Conservation (phyloP, 495 filamentous ascomycete genomes). For the Aspergillus nidulans region DNA sequence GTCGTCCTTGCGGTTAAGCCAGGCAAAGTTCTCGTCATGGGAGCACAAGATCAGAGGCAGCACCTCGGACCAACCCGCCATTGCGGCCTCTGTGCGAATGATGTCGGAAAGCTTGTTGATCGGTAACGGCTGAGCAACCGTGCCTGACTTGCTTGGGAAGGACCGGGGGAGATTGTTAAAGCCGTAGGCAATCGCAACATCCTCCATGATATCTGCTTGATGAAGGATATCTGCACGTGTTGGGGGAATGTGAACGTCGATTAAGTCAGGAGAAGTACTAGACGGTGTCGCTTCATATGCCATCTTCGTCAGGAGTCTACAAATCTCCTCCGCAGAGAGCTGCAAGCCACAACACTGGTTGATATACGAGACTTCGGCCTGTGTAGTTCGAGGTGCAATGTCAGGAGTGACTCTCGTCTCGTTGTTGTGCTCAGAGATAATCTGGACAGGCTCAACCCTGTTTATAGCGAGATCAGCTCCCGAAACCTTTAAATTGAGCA, state of each 20-base stretch:
- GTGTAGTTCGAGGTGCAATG: constrained; percentile 65
- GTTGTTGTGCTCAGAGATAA: constrained; percentile 85
- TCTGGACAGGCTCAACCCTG: constrained; percentile 82
- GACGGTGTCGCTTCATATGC: constrained; percentile 73
- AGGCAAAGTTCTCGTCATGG: constrained; percentile 96
- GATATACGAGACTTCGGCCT: constrained; percentile 86
- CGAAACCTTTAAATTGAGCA: background rate
- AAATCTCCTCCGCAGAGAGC: constrained; percentile 66
- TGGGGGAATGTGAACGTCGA: constrained; percentile 78
- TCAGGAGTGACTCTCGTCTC: constrained; percentile 76
- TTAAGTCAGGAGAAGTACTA: constrained; percentile 51
- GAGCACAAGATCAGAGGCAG: constrained; percentile 96
- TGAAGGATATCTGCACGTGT: constrained; percentile 94
- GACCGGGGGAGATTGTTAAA: constrained; percentile 89
- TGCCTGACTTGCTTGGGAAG: constrained; percentile 76
- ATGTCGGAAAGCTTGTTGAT: constrained; percentile 96
- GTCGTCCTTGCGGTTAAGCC: constrained; percentile 89
- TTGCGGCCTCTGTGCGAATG: constrained; percentile 81
- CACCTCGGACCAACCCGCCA: constrained; percentile 95
- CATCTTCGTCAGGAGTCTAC: constrained; percentile 79
- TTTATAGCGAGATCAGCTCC: background rate
- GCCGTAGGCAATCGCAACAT: constrained; percentile 90
- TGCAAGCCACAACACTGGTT: constrained; percentile 84
- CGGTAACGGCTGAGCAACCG: constrained; percentile 78
- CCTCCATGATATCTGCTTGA: constrained; percentile 98